Evolutionary conservation across 2,329 filamentous ascomycete genomes (phyloP), one percentile per base, ranked within the genome.

Genomic region (Pseudocercospora cruenta): DNA sequence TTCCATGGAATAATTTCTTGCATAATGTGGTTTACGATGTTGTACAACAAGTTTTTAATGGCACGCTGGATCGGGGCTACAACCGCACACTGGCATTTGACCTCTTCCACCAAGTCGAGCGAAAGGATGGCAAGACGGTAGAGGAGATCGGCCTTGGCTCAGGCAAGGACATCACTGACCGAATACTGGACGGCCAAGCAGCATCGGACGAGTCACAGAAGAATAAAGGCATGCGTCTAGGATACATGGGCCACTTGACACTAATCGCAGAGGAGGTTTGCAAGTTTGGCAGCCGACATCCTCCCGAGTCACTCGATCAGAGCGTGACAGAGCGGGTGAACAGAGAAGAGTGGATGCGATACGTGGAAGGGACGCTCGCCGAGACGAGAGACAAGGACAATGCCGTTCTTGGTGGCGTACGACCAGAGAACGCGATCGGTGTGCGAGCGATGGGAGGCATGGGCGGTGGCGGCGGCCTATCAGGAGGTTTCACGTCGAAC

Each of bases 21-120:
- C 95, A 99, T 81, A 99, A 99, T 76, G 95, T 99, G 51, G 95
- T 99, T 57, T 99, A 99, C 77, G 95, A 99, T 78, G 94, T 99
- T 75, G 92, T 99, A 51, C 95, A 99, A 79, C 95, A 99, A 82
- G 95, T 99, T 0, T 98, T 99, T 80, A 99, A 99, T 77, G 95
- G 95, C 8, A 93, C 93, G 0, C 97, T 99, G 91, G 94, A 98
- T 73, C 91, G 93, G 67, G 94, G 95, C 28, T 97, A 91, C 81
- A 99, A 99, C 79, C 90, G 92, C 10, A 90, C 88, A 57, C 83
- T 99, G 60, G 94, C 95, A 12, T 90, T 97, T 66, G 94, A 96
- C 71, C 87, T 99, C 21, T 99, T 99, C 74, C 67, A 65, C 22
- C 55, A 71, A 21, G 67, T 73, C 22, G 62, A 67, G 57, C 51